These are phyloP conservation scores for Phytophthora podocarpi DNA, from an alignment of 352 stramenopile species.

Conservation along the genomic window DNA sequence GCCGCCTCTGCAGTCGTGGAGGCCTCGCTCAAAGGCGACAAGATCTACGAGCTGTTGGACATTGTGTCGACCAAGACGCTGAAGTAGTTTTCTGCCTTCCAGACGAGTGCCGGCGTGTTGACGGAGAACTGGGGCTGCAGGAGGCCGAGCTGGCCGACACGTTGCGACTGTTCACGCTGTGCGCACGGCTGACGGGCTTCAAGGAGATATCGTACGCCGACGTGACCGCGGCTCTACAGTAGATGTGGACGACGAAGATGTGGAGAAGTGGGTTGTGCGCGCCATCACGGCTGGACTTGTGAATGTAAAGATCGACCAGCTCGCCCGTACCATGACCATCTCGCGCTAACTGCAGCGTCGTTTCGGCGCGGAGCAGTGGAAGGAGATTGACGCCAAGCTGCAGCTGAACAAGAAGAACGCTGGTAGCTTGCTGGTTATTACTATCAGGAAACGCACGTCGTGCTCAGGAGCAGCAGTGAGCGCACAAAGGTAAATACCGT, in stretches of 20 bases:
- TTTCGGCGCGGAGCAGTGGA: constrained; percentile 92
- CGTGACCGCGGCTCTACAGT: constrained; percentile 88
- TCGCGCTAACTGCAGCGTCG: constrained; percentile 71
- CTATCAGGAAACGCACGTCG: constrained; percentile 72
- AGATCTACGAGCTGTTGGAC: constrained; percentile 88
- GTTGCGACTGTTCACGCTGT: constrained; percentile 94
- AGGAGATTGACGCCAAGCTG: constrained; percentile 87
- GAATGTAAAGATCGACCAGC: constrained; percentile 95
- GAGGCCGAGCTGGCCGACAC: constrained; percentile 72
- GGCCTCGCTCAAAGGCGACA: constrained; percentile 64
- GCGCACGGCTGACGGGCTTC: constrained; percentile 89
- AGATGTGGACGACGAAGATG: constrained; percentile 81
- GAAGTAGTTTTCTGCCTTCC: constrained; percentile 87
- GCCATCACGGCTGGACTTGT: constrained; percentile 92
- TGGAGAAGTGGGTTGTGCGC: constrained; percentile 95
- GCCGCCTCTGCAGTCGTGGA: constrained; percentile 81
- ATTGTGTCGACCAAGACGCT: constrained; percentile 94
- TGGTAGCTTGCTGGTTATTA: constrained; percentile 85
- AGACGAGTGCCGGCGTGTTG: constrained; percentile 73
- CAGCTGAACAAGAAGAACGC: constrained; percentile 95
- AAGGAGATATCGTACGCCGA: constrained; percentile 91
- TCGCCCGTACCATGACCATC: constrained; percentile 90
- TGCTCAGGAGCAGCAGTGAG: constrained; percentile 69
- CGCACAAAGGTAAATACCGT: too few species aligned
- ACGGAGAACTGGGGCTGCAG: constrained; percentile 57